Evolutionary conservation across 1,139 yeast genomes (phyloP), one percentile per base, ranked within the genome.

Genomic region (Debaryomycetaceae sp.): DNA sequence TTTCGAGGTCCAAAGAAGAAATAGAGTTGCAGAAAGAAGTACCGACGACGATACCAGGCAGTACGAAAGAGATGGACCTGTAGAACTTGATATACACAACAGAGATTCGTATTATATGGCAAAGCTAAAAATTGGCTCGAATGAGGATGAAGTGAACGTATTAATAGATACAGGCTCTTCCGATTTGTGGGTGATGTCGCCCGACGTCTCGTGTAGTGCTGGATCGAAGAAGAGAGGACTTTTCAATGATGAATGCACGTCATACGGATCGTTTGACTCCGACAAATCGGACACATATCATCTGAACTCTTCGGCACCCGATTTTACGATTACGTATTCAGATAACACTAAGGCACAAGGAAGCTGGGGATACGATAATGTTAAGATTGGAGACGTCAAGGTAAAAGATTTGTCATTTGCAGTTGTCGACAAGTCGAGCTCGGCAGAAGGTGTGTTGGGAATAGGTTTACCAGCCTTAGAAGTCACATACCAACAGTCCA

Each of bases 321-420:
- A 45, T 1, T 72, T 72, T 45, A 14, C 35, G 37, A 84, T 84
- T 50, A 44, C 62, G 24, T 87, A 87, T 51, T 91, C 82, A 26
- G 95, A 86, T 56, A 55, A 59, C 6, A 70, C 87, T 18, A 67
- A 58, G 51, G 88, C 91, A 3, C 45, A 52, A 6, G 95, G 95
- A 34, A 56, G 66, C 41, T 76, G 79, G 83, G 82, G 79, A 14
- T 53, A 59, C 35, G 84, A 76, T 47, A 56, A 54, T 36, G 67
- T 78, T 19, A 44, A 41, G 13, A 51, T 78, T 39, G 76, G 73
- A 22, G 63, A 61, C 37, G 53, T 65, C 14, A 58, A 65, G 6
- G 69, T 83, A n/a, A 47, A 63, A 0, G 51, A 60, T 40, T 65
- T 80, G 48, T 71, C 78, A 11, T 68, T 79, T 55, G 84, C 81